Evolutionary conservation across 805 yeast genomes (phyloP), one percentile per base, ranked within the genome.

Genomic region (Komagataella phaffii): DNA sequence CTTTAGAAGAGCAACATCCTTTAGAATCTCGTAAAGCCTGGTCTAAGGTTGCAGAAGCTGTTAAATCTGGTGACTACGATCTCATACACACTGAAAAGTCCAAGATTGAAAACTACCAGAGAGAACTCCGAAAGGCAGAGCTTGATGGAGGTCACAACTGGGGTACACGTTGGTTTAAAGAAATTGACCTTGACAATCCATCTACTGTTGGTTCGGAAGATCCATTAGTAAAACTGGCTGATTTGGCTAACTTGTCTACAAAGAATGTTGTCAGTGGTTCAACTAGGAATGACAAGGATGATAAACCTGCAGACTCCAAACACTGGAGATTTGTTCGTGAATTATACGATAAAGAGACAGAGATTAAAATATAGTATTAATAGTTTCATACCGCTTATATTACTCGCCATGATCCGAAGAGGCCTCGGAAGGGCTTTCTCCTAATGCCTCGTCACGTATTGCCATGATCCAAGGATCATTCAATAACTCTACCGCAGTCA

Each of bases 1-100:
- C 96, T 49, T 71, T 87, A 51, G 88, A 80, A 58, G 73, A 85
- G 56, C 98, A 93, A 70, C 76, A 84, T 65, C 77, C 71, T 43
- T 73, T 90, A 58, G 99, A 91, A 69, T 75, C 88, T 53, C 83
- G 96, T 70, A 79, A 73, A 59, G 97, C 97, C 12, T 91, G 99
- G 99, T 60, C 64, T 50, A 77, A 81, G 57, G 98, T 93, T 23
- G 96, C 97, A 0, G 87, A 75, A 7, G 98, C 98, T 14, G 85
- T 89, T 59, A 79, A 75, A 53, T 66, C 69, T 19, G 86, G 91
- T 47, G 84, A 89, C 64, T 88, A 77, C 68, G 87, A 85, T 58
- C 67, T 75, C 56, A 89, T 91, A 58, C 82, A 83, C 62, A 70
- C 72, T 56, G 86, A 85, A 61, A 91, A 91, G 72, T 72, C 89